Evolutionary conservation across 78 protist genomes (phyloP).

Genomic region (Pigoraptor vietnamica): DNA sequence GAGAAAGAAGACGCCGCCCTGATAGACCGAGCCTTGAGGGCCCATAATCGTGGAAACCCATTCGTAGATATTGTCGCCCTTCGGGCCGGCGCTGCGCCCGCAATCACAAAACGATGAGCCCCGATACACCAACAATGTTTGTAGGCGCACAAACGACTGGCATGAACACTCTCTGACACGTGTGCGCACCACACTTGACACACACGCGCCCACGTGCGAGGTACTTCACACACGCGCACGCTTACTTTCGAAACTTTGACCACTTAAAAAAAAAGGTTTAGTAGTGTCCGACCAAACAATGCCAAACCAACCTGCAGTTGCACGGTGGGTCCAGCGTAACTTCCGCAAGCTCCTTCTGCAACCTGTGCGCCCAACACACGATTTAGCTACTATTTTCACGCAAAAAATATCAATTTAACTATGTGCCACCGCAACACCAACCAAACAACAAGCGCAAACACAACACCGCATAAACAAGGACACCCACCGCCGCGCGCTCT

Average conservation of each 20-base stretch:
- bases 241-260: too few relatives aligned
- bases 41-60: conserved; percentile 73
- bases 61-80: conserved; percentile 47
- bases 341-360: not conserved
- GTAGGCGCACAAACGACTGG: not conserved
- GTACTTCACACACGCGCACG: too few relatives aligned
- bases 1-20: conserved; percentile 74
- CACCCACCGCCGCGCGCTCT: not conserved
- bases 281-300: not conserved
- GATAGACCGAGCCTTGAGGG: conserved; percentile 18
- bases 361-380: not conserved
- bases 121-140: too few relatives aligned
- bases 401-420: not conserved
- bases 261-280: too few relatives aligned
- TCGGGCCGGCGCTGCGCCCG: conserved; percentile 49
- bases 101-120: not conserved
- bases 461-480: not conserved
- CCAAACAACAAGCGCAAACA: not conserved
- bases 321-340: not conserved
- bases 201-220: too few relatives aligned
- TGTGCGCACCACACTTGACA: not conserved
- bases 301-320: not conserved
- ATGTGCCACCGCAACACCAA: not conserved
- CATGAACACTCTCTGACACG: not conserved
- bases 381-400: not conserved